These are phyloP conservation scores for Rhytidhysteron rufulum DNA, from an alignment of 2,329 filamentous ascomycete genomes.

Conservation along the genomic window DNA sequence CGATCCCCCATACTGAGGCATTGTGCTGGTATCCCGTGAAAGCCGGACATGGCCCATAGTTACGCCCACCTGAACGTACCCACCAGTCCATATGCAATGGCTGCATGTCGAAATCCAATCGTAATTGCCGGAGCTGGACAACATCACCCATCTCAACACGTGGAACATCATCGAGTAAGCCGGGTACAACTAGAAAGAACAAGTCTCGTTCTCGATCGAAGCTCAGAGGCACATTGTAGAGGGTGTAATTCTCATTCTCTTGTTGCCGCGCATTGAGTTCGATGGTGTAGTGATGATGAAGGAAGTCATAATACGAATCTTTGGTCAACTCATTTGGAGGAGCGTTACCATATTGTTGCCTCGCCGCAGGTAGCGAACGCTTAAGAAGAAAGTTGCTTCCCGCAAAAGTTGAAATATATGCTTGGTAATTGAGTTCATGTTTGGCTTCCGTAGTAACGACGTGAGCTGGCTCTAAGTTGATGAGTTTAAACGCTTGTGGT, in stretches of 20 bases:
- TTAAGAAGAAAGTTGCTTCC: constrained; percentile 15
- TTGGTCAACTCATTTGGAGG: neutral
- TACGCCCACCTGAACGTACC: neutral
- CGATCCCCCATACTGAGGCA: constrained; percentile 18
- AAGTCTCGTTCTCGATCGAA: constrained; percentile 2
- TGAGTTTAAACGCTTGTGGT: constrained; percentile 9
- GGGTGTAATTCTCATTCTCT: constrained; percentile 16
- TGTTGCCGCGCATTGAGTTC: constrained; percentile 10
- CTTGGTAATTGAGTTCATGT: constrained; percentile 13
- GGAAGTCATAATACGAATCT: constrained; percentile 14
- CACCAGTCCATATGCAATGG: constrained; percentile 1
- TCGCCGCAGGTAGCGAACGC: neutral
- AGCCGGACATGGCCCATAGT: neutral
- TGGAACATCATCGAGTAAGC: constrained; percentile 28
- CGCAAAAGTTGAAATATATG: constrained; percentile 14
- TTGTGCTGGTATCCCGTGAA: constrained; percentile 21
- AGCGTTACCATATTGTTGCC: neutral
- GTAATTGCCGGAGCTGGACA: constrained; percentile 28
- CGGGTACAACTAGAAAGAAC: constrained; percentile 21
- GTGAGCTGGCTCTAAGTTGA: constrained; percentile 12
- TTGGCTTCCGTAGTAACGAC: constrained; percentile 8
- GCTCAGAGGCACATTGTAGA: constrained; percentile 13
- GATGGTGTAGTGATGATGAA: constrained; percentile 6
- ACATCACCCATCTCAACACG: constrained; percentile 27
- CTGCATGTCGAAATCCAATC: constrained; percentile 13